Percentiles rank a stretch among this genome's conserved stretches.
Evolutionary conservation across 1,284 basidiomycete species (phyloP).

Genomic region (Tilletia indica): DNA sequence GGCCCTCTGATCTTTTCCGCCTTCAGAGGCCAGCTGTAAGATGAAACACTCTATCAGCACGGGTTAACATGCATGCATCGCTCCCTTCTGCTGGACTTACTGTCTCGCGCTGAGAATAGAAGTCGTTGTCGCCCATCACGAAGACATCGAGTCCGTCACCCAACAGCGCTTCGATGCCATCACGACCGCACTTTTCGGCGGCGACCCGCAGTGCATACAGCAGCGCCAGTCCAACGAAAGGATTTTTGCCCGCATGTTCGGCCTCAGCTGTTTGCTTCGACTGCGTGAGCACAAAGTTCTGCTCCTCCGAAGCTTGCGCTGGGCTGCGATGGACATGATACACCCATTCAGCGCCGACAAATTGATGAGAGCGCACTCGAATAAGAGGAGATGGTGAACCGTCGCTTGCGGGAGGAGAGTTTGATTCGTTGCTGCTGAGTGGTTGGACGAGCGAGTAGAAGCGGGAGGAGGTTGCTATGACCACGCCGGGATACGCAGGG

Average conservation of each 20-base stretch:
- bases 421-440: neutral
- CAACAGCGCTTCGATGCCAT: constrained; percentile 21
- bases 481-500: constrained; percentile 51
- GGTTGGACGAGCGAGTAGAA: constrained; percentile 71
- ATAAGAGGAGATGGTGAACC: constrained; percentile 55
- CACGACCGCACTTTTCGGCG: constrained; percentile 56
- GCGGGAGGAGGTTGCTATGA: constrained; percentile 76
- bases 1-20: constrained; percentile 29
- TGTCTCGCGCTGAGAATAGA: constrained; percentile 88
- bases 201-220: constrained; percentile 70
- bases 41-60: constrained; percentile 11
- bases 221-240: constrained; percentile 85
- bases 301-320: neutral
- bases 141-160: constrained; percentile 67
- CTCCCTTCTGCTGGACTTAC: constrained; percentile 58
- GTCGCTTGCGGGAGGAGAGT: neutral
- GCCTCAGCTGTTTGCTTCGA: constrained; percentile 25
- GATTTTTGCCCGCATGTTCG: constrained; percentile 65
- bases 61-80: neutral
- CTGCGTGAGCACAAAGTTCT: constrained; percentile 5
- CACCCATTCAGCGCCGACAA: constrained; percentile 73
- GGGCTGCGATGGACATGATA: constrained; percentile 62
- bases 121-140: constrained; percentile 92
- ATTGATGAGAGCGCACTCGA: constrained; percentile 85
- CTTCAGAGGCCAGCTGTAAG: constrained; percentile 10